phyloP scores from a whole-genome alignment of 768 basidiomycete genomes.

The Mycena sanguinolenta region DNA sequence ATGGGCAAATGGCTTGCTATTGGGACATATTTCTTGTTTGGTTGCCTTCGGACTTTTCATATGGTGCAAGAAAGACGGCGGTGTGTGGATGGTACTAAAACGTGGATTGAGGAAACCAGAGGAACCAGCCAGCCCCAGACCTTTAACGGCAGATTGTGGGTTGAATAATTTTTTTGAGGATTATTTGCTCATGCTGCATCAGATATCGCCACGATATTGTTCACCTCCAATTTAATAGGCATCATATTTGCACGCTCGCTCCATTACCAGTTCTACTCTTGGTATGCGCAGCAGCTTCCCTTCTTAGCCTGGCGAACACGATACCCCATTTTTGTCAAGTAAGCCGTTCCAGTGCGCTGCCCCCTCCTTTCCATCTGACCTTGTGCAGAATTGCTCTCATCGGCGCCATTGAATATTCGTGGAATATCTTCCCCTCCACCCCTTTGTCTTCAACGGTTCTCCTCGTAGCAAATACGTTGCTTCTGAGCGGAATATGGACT shows the following conservation, averaged over 20 bases:
- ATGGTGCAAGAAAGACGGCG: constrained; percentile 86
- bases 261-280: constrained; percentile 98
- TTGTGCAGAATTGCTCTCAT: constrained; percentile 70
- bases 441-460: constrained; percentile 70
- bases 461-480: constrained; percentile 60
- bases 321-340: constrained; percentile 76
- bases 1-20: constrained; percentile 74
- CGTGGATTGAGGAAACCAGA: constrained; percentile 67
- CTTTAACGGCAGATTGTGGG: constrained; percentile 77
- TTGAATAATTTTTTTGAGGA: constrained; percentile 24
- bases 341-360: constrained; percentile 41
- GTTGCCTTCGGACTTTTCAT: constrained; percentile 74
- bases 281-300: constrained; percentile 95
- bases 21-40: constrained; percentile 73
- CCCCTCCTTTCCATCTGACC: constrained; percentile 10
- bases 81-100: constrained; percentile 66
- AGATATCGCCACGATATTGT: constrained; percentile 87
- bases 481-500: constrained; percentile 67
- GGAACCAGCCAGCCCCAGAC: constrained; percentile 59
- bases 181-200: constrained; percentile 31
- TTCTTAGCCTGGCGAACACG: constrained; percentile 83
- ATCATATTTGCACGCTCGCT: constrained; percentile 93
- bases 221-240: constrained; percentile 93
- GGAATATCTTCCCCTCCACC: constrained; percentile 92
- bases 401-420: constrained; percentile 81